A percentile compares a stretch with the other conserved stretches of the same genome.
Conservation (phyloP, 176 grass and related monocot genomes). For the Bonia amplexicaulis region DNA sequence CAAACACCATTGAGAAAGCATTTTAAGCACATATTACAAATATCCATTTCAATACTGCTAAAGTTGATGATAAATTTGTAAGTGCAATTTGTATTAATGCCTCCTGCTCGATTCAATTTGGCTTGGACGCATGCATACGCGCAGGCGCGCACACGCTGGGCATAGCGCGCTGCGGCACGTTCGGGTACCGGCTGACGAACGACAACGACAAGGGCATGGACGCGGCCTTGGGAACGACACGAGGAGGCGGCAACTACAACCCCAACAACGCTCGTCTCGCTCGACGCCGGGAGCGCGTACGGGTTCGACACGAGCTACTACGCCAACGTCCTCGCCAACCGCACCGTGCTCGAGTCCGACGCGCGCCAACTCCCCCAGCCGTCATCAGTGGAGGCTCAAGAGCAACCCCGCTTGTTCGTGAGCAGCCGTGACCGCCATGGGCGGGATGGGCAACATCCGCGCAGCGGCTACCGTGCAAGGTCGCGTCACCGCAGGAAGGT, state of each 20-base stretch:
- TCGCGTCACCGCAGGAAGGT: conserved; percentile 23
- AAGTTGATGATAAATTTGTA: too few relatives aligned
- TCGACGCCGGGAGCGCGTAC: conserved; percentile 39
- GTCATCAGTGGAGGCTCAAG: too few relatives aligned
- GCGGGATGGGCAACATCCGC: conserved; percentile 44
- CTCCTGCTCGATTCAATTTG: too few relatives aligned
- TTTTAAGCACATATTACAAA: too few relatives aligned
- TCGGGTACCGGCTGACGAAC: conserved; percentile 30
- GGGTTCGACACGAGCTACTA: conserved; percentile 52
- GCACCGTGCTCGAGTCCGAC: conserved; percentile 47
- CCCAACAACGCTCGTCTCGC: conserved; percentile 6
- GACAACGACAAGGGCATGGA: conserved; percentile 31
- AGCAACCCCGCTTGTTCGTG: conserved; percentile 11
- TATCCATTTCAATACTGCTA: too few relatives aligned
- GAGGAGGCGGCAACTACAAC: conserved; percentile 13
- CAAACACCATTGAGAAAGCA: too few relatives aligned
- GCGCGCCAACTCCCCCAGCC: conserved; percentile 38
- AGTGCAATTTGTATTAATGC: neutral
- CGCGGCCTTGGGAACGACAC: conserved; percentile 18
- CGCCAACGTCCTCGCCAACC: conserved; percentile 35
- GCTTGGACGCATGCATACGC: neutral
- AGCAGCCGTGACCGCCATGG: conserved; percentile 35
- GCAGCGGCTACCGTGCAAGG: conserved; percentile 15
- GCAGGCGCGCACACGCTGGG: conserved; percentile 40
- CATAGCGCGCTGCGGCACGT: conserved; percentile 9